Conservation (phyloP, 768 basidiomycete species). For the Omphalotus guepiniiformis region DNA sequence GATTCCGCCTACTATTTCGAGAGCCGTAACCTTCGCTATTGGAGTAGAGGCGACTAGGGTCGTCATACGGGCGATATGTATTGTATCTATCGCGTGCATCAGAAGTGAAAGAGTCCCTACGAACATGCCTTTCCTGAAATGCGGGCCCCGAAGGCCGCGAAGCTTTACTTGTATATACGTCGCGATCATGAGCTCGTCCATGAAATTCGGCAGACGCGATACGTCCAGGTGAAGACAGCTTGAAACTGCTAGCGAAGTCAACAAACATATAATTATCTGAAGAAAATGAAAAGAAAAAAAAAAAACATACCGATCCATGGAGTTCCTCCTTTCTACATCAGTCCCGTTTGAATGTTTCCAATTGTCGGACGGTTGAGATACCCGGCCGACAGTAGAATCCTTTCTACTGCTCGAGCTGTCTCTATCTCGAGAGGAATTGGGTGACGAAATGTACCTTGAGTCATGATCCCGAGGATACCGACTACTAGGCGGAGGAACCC, state of each 20-base stretch:
- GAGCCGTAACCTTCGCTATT: neutral
- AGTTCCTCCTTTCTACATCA: neutral
- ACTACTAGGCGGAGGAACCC: conserved; percentile 1
- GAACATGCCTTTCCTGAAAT: neutral
- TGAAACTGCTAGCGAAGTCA: conserved; percentile 5
- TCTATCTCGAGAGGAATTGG: neutral
- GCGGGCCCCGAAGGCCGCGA: conserved; percentile 11
- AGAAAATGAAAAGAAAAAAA: conserved; percentile 15
- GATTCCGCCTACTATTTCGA: conserved; percentile 10
- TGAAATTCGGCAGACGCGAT: conserved; percentile 13
- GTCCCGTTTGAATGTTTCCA: conserved; percentile 57
- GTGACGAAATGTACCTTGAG: neutral
- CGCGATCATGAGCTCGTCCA: conserved; percentile 6
- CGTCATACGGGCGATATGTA: neutral
- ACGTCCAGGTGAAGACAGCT: neutral
- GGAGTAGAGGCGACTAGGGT: conserved; percentile 2
- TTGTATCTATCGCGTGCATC: neutral
- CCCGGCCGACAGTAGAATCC: conserved; percentile 23
- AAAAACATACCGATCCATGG: conserved; percentile 9
- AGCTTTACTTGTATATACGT: neutral
- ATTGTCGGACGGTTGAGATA: conserved; percentile 69
- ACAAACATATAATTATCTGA: conserved; percentile 15
- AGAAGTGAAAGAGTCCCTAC: neutral
- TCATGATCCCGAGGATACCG: conserved; percentile 5
- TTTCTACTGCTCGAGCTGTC: conserved; percentile 1